A percentile compares a stretch with the other conserved stretches of the same genome.
phyloP scores from a whole-genome alignment of 2,329 filamentous ascomycete genomes.

The Pestalotiopsis sp. region DNA sequence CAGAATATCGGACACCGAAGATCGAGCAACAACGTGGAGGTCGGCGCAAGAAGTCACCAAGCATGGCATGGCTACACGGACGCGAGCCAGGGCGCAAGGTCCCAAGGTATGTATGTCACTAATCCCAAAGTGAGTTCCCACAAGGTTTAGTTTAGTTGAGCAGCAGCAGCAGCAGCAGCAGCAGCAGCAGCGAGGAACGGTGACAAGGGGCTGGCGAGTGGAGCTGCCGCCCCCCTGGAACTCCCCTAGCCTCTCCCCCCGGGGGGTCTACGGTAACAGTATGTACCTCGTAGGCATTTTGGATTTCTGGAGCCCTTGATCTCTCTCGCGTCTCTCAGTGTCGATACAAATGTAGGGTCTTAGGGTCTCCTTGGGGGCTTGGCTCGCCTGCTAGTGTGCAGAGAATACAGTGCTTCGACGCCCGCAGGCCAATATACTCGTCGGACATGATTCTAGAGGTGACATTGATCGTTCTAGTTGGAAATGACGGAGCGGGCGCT shows the following conservation, averaged over 20 bases:
- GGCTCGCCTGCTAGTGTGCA: neutral
- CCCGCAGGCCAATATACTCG: neutral
- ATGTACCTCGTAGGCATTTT: no score
- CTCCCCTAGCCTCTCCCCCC: neutral
- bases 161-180: neutral
- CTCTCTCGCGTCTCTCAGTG: neutral
- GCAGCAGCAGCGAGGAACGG: neutral
- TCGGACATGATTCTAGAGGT: neutral
- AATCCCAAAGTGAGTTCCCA: neutral
- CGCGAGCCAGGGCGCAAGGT: neutral
- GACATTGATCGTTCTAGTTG: neutral
- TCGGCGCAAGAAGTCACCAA: neutral
- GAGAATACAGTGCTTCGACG: neutral
- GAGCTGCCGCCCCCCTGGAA: neutral
- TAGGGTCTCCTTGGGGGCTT: neutral
- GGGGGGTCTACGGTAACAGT: neutral
- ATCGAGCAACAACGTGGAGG: neutral
- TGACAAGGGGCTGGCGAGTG: constrained; percentile 1
- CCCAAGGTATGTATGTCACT: neutral
- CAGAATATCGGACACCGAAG: constrained; percentile 2
- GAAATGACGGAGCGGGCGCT: neutral
- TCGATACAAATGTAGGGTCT: neutral
- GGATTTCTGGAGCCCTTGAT: neutral
- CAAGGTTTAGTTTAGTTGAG: neutral
- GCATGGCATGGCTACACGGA: neutral